Evolutionary conservation across 202 grass and related monocot species (phyloP), one percentile per base, ranked within the genome.

Genomic region (Tripidium arundinaceum): DNA sequence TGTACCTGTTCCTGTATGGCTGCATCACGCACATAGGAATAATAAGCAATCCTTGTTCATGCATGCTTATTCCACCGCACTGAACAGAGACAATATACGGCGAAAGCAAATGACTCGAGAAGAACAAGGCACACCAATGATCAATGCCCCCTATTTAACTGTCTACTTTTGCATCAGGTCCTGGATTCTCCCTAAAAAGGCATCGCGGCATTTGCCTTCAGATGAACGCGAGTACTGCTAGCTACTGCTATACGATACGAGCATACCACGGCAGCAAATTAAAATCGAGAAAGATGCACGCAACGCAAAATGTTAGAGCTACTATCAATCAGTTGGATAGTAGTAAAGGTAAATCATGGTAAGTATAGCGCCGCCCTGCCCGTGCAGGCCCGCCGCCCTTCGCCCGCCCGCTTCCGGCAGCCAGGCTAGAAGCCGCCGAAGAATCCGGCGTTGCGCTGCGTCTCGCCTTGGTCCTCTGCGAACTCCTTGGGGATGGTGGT

Each of bases 161-260:
- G 16, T 15, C 55, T 57, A 52, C 33, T 33, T 72, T 41, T 18
- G 83, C 42, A 73, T 73, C 8, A 5, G 67, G 5, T 85, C 43
- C 83, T 73, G 78, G 58, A 72, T 65, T 41, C 41, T 65, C 19
- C 58, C 4, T 24, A 11, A 24, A 79, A 65, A 71, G 66, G 34
- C 36, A 63, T 64, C 75, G 6, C 26, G 12, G 57, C 25, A 65
- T 72, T 64, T 31, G 11, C 33, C 66, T 21, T 3, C 46, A 33
- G 18, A 65, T 21, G 42, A 65, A 50, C 75, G 34, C 10, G 52
- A 57, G 9, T 24, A 22, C n/a, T n/a, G 45, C 4, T 46, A 31
- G 38, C 38, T 42, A 14, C 6, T 7, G 0, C 42, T n/a, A 21
- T 2, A 52, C n/a, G 2, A 55, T 10, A 21, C n/a, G n/a, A 22